phyloP scores from a whole-genome alignment of 2,329 filamentous ascomycete genomes.

The Lasiodiplodia hormozganensis region DNA sequence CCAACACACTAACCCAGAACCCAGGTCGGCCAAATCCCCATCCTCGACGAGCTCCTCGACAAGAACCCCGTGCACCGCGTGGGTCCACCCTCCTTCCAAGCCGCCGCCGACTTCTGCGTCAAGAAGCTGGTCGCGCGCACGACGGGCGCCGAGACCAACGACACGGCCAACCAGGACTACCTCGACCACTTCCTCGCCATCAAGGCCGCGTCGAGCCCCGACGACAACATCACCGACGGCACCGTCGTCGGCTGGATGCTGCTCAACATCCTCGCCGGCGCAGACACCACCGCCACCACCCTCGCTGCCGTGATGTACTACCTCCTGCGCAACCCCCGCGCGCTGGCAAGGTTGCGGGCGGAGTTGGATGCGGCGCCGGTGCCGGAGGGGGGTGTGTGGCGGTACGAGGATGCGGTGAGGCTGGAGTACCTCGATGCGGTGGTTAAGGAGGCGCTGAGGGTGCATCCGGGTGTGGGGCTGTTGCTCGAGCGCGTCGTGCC shows the following conservation, averaged over 20 bases:
- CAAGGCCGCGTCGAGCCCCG: conserved; percentile 31
- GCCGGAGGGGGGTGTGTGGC: conserved; percentile 35
- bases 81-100: conserved; percentile 34
- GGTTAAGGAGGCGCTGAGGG: conserved; percentile 48
- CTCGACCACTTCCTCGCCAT: conserved; percentile 34
- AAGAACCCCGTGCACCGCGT: conserved; percentile 34
- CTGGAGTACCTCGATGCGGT: conserved; percentile 43
- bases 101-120: conserved; percentile 34
- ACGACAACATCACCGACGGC: conserved; percentile 36
- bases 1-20: background rate
- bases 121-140: conserved; percentile 33
- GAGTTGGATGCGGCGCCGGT: conserved; percentile 40
- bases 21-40: conserved; percentile 41
- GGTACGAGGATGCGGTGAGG: conserved; percentile 38
- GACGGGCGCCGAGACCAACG: conserved; percentile 30
- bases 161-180: conserved; percentile 34
- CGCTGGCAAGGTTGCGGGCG: conserved; percentile 40
- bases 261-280: conserved; percentile 43
- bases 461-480: conserved; percentile 45
- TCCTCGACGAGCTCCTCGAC: conserved; percentile 36
- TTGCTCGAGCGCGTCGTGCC: conserved; percentile 41
- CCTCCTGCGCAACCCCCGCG: conserved; percentile 41
- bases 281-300: conserved; percentile 45
- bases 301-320: conserved; percentile 42
- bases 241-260: conserved; percentile 44